These are phyloP conservation scores for Neoboletus brunneissimus DNA, from an alignment of 768 basidiomycete species.

Conservation along the genomic window DNA sequence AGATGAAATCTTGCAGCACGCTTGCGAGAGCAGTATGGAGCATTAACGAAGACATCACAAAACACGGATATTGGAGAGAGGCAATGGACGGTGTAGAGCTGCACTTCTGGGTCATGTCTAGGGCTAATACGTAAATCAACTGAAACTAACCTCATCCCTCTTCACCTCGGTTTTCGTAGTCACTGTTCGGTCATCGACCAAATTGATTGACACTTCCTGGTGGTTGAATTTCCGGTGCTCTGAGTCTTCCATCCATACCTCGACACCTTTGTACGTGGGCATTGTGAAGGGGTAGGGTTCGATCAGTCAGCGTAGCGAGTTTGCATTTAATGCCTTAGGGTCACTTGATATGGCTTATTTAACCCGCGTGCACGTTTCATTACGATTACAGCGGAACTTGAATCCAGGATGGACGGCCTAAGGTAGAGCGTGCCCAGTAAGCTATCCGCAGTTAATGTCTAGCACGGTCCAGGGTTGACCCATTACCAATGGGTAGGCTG, in stretches of 20 bases:
- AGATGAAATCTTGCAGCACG: slow-evolving; percentile 15
- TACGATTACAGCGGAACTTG: background rate
- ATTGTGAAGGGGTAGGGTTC: slow-evolving; percentile 6
- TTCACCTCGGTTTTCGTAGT: slow-evolving; percentile 7
- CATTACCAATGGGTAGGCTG: too few relatives aligned
- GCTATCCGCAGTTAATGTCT: background rate
- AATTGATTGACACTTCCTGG: slow-evolving; percentile 2
- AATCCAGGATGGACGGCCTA: background rate
- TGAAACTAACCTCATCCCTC: slow-evolving; percentile 10
- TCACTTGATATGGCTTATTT: background rate
- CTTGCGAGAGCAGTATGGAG: background rate
- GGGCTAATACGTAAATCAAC: background rate
- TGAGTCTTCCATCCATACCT: slow-evolving; percentile 20
- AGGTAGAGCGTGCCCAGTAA: background rate
- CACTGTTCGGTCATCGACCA: slow-evolving; percentile 13
- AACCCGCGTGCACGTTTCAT: background rate
- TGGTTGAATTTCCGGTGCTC: slow-evolving; percentile 2
- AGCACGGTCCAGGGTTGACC: too few relatives aligned
- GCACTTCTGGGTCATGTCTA: background rate
- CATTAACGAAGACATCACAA: slow-evolving; percentile 15
- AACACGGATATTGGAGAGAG: slow-evolving; percentile 12
- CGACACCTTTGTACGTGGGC: slow-evolving; percentile 14
- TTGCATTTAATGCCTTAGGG: background rate
- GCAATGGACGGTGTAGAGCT: slow-evolving; percentile 19
- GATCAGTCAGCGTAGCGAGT: background rate